A percentile compares a stretch with the other conserved stretches of the same genome.
Conservation (phyloP, 352 stramenopile genomes). For the Phytophthora sojae region DNA sequence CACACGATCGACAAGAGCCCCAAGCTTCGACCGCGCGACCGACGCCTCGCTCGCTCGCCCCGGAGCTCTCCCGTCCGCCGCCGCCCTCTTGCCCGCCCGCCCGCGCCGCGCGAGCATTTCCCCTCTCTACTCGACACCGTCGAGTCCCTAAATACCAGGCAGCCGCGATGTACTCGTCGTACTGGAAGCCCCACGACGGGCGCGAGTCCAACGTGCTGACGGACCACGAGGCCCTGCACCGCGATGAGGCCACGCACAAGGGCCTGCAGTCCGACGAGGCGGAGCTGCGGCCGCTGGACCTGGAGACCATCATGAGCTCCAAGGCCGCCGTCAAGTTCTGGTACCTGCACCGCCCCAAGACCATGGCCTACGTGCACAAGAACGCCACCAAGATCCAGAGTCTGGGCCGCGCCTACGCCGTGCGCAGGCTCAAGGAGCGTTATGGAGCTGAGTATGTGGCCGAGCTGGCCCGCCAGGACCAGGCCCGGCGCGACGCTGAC, state of each 20-base stretch:
- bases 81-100: not conserved
- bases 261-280: slow-evolving; percentile 85
- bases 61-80: not conserved
- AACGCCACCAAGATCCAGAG: slow-evolving; percentile 90
- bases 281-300: slow-evolving; percentile 76
- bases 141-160: not conserved
- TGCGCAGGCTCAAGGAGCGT: slow-evolving; percentile 67
- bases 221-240: slow-evolving; percentile 86
- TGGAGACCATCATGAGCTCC: slow-evolving; percentile 90
- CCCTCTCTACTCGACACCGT: slow-evolving; percentile 36
- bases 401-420: slow-evolving; percentile 77
- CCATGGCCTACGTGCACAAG: slow-evolving; percentile 91
- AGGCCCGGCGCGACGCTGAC: slow-evolving; percentile 68
- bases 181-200: slow-evolving; percentile 79
- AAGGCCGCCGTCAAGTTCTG: slow-evolving; percentile 91
- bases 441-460: slow-evolving; percentile 85
- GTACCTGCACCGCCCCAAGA: slow-evolving; percentile 90
- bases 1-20: not conserved
- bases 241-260: slow-evolving; percentile 80
- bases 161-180: slow-evolving; percentile 84
- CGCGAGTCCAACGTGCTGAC: slow-evolving; percentile 79
- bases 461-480: slow-evolving; percentile 74
- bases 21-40: slow-evolving; percentile 26
- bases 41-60: not conserved
- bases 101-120: slow-evolving; percentile 25